Base-by-base conservation (phyloP, 2,329 filamentous ascomycete species). In the Alternaria sp. region DNA sequence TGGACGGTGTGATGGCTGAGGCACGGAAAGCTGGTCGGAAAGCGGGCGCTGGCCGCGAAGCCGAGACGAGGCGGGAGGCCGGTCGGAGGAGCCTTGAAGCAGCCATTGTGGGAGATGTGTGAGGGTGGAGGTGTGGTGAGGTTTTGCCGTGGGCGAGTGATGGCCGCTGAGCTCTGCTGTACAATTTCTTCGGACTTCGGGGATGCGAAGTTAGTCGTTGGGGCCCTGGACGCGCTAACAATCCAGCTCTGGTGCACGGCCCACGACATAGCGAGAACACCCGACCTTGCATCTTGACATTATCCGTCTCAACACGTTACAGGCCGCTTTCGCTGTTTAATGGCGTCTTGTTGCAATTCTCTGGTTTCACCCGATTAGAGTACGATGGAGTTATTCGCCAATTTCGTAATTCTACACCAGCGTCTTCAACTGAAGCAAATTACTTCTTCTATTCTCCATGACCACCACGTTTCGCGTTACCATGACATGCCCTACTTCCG, bases 71-170 rank as follows among this genome's bases (percentile, higher is more conserved):
- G 77, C 86, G 84, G 72, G 85, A 82, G 70, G 86, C 85, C 70
- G 87, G 87, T 77, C 86, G 86, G 79, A 89, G 81, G 70, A 90
- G 79, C 80, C 86, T 83, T 71, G 85, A 80, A 74, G 82, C 81
- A 74, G 84, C 82, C 86, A 88, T 88, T 74, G 51, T 51, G 55
- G 31, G 28, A 34, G 26, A 14, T 46, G 52, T 60, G 60, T 24
- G 51, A 24, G 49, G 51, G 56, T 58, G 60, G 63, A 58, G 58
- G 65, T 62, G 61, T 64, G 56, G 61, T 66, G 60, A 59, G 58
- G 60, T 44, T 55, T 60, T 66, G 60, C 65, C 66, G 63, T 49
- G 61, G 64, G 67, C 64, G 65, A 63, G 63, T 63, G 63, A 68
- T 69, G 67, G 68, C 70, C 68, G 67, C 60, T 60, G 58, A 60